Base-by-base conservation (phyloP, 2,329 filamentous ascomycete genomes). In the Fusarium transvaalense region DNA sequence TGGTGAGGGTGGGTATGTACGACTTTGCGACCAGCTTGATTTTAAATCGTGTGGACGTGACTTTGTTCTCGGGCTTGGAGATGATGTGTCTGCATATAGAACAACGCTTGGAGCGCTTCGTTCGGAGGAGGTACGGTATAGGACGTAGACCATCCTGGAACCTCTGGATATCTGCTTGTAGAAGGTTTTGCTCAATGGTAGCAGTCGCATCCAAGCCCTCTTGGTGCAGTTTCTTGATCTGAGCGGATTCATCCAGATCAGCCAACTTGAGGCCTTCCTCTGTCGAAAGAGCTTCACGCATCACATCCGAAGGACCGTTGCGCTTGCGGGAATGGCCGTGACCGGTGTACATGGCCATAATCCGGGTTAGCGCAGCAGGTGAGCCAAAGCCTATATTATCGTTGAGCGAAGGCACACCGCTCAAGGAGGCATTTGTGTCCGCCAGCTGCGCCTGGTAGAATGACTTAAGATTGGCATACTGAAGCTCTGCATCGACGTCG, bases 61-160 rank as follows among this genome's bases (percentile, higher is more conserved):
- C 90, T 79, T 98, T 99, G 61, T 90, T 88, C 79, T 99, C 96
- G 15, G 95, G 96, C 78, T 97, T 97, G 64, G 93, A 92, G 72
- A 99, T 91, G 76, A 98, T 97, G 81, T 98, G 95, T 14, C 96
- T 91, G 80, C 96, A 99, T 13, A 91, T 87, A 51, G 93, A 91
- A 79, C 96, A 99, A 45, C 96, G 92, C 81, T 97, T 98, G 21
- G 93, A 94, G 37, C 95, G 91, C 77, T 97, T 97, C 0, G 95
- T 97, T 58, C 93, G 91, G 15, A 99, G 88, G 3, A 97, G 86
- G 17, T 92, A 91, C 0, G 94, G 91, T 15, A 94, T 86, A 1
- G 96, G 96, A 29, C 93, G 90, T 7, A 98, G 87, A 21, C 95
- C 88, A 54, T 90, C 86, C 3, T 88, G 81, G 76, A 96, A 94